Conservation (phyloP, 1,284 basidiomycete species). For the Cystobasidium pallidum region DNA sequence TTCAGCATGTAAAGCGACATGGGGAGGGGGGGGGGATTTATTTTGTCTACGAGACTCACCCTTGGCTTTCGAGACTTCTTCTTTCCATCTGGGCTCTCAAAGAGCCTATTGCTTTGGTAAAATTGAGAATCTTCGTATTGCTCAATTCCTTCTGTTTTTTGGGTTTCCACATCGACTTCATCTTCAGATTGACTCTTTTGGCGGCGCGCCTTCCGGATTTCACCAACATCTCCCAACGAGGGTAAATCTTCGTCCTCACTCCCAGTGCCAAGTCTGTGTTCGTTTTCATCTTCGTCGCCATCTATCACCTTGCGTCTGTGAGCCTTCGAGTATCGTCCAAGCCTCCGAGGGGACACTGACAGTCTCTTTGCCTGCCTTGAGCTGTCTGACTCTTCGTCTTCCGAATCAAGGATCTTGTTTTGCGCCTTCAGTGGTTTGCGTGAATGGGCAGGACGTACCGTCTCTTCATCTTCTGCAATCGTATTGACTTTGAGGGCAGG, state of each 20-base stretch:
- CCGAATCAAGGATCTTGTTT: slow-evolving; percentile 29
- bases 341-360: neutral
- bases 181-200: slow-evolving; percentile 4
- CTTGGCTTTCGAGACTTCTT: slow-evolving; percentile 21
- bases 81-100: neutral
- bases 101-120: slow-evolving; percentile 12
- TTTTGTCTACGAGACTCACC: slow-evolving; percentile 8
- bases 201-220: neutral
- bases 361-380: neutral
- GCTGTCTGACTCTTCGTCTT: slow-evolving; percentile 32
- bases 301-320: slow-evolving; percentile 10
- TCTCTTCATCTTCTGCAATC: neutral
- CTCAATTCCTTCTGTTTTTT: slow-evolving; percentile 41
- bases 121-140: slow-evolving; percentile 23
- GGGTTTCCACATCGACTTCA: slow-evolving; percentile 9
- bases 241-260: slow-evolving; percentile 16
- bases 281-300: slow-evolving; percentile 4
- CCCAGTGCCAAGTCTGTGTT: neutral
- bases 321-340: neutral
- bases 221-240: neutral
- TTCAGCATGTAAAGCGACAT: neutral
- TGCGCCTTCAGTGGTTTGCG: neutral
- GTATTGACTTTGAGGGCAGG: neutral
- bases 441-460: neutral
- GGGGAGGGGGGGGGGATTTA: neutral